Evolutionary conservation across 176 grass and related monocot species (phyloP).

Genomic region (Triticum turgidum): DNA sequence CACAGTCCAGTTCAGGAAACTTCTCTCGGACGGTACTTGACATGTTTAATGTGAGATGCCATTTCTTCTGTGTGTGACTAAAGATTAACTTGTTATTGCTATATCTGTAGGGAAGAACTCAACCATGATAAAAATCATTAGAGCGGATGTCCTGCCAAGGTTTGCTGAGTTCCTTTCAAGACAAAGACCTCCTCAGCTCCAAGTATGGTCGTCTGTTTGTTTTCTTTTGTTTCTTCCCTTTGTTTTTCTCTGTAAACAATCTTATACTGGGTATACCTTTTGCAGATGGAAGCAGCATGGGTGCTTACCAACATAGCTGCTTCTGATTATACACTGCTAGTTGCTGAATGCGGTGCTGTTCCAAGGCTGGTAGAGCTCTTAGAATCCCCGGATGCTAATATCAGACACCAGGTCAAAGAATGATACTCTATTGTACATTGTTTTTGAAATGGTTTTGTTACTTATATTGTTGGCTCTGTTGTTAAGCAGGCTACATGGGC

Average conservation of each 20-base stretch:
- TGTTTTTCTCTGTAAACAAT: background rate
- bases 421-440: background rate
- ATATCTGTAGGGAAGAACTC: constrained; percentile 48
- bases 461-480: constrained; percentile 23
- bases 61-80: background rate
- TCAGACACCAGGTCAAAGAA: constrained; percentile 71
- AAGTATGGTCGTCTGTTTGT: constrained; percentile 35
- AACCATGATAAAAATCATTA: constrained; percentile 65
- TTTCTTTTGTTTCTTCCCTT: background rate
- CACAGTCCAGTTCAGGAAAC: constrained; percentile 68
- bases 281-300: constrained; percentile 81
- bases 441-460: constrained; percentile 5
- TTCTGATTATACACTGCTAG: constrained; percentile 69
- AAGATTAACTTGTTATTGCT: background rate
- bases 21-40: constrained; percentile 68
- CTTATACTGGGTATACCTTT: constrained; percentile 6
- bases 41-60: constrained; percentile 1
- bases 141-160: constrained; percentile 59
- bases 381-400: constrained; percentile 47
- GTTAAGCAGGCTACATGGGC: constrained; percentile 69
- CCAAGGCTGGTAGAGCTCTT: constrained; percentile 67
- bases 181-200: constrained; percentile 63
- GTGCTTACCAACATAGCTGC: constrained; percentile 86
- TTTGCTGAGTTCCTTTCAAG: constrained; percentile 77
- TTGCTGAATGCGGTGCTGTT: constrained; percentile 65